A percentile compares a stretch with the other conserved stretches of the same genome.
These are phyloP conservation scores for Mycena leptocephala DNA, from an alignment of 768 basidiomycete species.

Conservation along the genomic window DNA sequence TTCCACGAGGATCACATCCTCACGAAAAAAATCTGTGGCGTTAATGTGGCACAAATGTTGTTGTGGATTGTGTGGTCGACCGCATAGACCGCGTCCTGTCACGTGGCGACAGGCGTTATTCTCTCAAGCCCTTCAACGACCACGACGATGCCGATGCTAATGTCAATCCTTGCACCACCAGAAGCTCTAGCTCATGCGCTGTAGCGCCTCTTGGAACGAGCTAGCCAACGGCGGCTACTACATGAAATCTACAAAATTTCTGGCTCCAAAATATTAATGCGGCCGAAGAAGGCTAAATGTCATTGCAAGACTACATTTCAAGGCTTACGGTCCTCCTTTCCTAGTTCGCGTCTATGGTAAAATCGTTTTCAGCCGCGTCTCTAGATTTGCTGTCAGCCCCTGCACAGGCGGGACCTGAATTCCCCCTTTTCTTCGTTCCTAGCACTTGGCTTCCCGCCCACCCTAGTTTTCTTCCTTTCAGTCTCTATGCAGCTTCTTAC, in stretches of 20 bases:
- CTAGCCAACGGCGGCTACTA: too few species aligned
- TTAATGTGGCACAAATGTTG: background rate
- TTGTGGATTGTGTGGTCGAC: background rate
- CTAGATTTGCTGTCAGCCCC: constrained; percentile 23
- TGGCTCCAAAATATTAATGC: background rate
- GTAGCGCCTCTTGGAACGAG: too few species aligned
- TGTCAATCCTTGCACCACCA: background rate
- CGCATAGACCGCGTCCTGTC: background rate
- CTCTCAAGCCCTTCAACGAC: background rate
- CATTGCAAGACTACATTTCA: background rate
- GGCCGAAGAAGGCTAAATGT: constrained; percentile 23
- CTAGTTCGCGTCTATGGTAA: background rate
- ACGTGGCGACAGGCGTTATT: background rate
- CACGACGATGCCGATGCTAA: background rate
- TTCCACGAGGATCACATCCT: too few species aligned
- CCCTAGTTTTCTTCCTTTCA: background rate
- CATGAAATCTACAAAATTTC: too few species aligned
- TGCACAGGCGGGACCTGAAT: background rate
- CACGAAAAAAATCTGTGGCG: background rate
- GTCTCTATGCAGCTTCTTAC: constrained; percentile 3
- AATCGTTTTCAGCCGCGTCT: background rate
- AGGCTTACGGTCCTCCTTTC: background rate
- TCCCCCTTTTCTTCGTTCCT: background rate
- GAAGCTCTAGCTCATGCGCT: background rate
- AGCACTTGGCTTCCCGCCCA: background rate